Conservation (phyloP, 352 stramenopile genomes). For the Pelagophyceae sp. region DNA sequence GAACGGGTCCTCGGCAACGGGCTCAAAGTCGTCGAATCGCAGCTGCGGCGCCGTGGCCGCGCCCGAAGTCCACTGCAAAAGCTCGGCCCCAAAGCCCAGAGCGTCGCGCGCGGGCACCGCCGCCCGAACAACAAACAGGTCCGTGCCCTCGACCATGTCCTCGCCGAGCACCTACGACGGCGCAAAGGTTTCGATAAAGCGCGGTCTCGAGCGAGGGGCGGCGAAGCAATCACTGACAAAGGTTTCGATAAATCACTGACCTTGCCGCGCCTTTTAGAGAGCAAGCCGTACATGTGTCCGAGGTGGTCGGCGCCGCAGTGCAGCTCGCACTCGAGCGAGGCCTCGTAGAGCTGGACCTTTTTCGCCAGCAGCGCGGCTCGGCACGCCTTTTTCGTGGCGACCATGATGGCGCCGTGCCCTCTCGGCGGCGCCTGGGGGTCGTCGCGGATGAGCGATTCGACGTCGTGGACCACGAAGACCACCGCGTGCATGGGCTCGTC, state of each 20-base stretch:
- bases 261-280: not conserved
- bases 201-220: too few species aligned
- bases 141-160: not conserved
- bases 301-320: not conserved
- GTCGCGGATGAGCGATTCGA: not conserved
- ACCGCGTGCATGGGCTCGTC: slow-evolving; percentile 10
- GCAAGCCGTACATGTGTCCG: not conserved
- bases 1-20: slow-evolving; percentile 4
- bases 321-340: not conserved
- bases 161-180: too few species aligned
- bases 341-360: not conserved
- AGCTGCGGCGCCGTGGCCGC: not conserved
- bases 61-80: slow-evolving; percentile 11
- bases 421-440: not conserved
- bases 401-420: not conserved
- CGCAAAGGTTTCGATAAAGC: too few species aligned
- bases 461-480: not conserved
- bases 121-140: not conserved
- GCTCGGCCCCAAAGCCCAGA: not conserved
- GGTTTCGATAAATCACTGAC: too few species aligned
- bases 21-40: not conserved
- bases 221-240: too few species aligned
- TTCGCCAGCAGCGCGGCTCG: not conserved
- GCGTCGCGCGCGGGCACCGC: not conserved
- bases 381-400: not conserved